Evolutionary conservation across 345 rosid species (phyloP), one percentile per base, ranked within the genome.

Genomic region (Salix suchowensis): DNA sequence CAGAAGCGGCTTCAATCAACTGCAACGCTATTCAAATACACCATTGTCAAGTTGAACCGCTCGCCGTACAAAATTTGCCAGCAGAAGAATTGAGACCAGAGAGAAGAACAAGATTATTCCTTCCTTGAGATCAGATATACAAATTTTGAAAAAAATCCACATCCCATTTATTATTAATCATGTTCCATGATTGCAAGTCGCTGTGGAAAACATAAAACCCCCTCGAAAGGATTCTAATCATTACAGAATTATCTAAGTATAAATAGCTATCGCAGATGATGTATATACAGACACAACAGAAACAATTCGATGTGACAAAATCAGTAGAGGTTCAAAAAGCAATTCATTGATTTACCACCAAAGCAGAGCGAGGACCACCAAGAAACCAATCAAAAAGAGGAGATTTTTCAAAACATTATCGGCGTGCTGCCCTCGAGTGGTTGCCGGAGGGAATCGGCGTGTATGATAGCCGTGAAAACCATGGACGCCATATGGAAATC

Each of bases 331-430:
- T 72, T 36, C 24, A 55, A 37, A 66, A 19, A 14, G 75, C 65
- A 62, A 74, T 60, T 37, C 32, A 42, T 55, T 16, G 54, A 67
- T 77, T 90, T 83, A 90, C 83, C 86, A 87, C 67, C 79, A 83
- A 72, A 94, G 72, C 79, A 93, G 74, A 26, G 88, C 88, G 5
- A 91, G 68, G 26, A 91, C 18, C 68, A 93, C 89, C 62, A 84
- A 82, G 68, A 87, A 3, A 10, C 93, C 97, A 28, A 92, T 78
- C 18, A 94, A 26, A 44, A 91, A 1, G 14, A 90, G 67, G 39
- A 90, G 82, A 73, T 86, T 90, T 86, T 89, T 90, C 84, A 91
- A 78, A 68, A 73, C 82, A 9, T 74, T 83, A 82, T 92, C 97
- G 0, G 86, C 88, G n/a, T 82, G 88, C 36, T 85, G 91, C 10